phyloP scores from a whole-genome alignment of 768 basidiomycete species.

The Guyanaporus albipodus region DNA sequence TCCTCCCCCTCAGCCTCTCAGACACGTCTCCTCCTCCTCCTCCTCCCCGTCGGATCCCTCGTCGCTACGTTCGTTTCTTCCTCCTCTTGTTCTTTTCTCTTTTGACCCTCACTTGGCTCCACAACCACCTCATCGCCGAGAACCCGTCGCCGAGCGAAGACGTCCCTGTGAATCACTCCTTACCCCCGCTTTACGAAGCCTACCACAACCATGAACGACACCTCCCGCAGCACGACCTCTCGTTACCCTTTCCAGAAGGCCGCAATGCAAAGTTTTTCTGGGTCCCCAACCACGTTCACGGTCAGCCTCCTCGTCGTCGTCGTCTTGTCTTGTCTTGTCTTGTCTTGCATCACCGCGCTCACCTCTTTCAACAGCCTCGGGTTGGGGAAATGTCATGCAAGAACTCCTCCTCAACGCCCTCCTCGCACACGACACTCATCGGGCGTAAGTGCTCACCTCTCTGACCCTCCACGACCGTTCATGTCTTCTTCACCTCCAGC shows the following conservation, averaged over 20 bases:
- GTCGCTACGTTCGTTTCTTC: conserved; percentile 14
- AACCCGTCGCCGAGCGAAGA: conserved; percentile 5
- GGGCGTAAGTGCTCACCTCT: conserved; percentile 40
- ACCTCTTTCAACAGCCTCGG: too few species aligned
- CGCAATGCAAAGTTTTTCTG: conserved; percentile 43
- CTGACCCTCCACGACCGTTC: neutral
- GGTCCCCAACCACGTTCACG: conserved; percentile 44
- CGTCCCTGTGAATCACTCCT: neutral
- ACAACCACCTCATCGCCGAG: neutral
- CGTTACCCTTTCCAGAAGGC: conserved; percentile 39
- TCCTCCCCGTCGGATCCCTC: neutral
- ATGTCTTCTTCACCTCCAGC: conserved; percentile 23
- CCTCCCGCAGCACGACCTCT: conserved; percentile 43
- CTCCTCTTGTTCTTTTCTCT: conserved; percentile 8
- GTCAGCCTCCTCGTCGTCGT: conserved; percentile 22
- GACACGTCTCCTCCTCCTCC: too few species aligned
- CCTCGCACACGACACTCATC: conserved; percentile 42
- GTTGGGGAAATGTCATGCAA: conserved; percentile 63
- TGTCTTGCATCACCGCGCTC: too few species aligned
- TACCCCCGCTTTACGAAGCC: conserved; percentile 44
- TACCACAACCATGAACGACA: conserved; percentile 42
- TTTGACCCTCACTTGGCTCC: conserved; percentile 17
- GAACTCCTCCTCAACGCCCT: conserved; percentile 52
- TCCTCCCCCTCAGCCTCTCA: too few species aligned
- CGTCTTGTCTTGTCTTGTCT: neutral